Base-by-base conservation (phyloP, 805 yeast species). In the Candida chauliodis region DNA sequence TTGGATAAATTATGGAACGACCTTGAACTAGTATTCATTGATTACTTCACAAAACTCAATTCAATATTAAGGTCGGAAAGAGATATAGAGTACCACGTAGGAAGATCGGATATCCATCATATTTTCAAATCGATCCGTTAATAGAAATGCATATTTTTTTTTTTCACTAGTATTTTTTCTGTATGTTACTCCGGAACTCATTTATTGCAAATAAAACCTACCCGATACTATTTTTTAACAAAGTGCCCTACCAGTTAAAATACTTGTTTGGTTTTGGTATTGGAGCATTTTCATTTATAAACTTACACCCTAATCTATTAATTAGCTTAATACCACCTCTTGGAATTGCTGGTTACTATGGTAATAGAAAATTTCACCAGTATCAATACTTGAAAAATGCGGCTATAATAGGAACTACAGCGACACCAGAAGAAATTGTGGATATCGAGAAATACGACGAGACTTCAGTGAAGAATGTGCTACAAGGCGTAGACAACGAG, bases 1-100 rank as follows among this genome's bases (percentile, higher is more conserved):
- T 60, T 79, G 27, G 78, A 75, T 26, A 76, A 73, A 50, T 69
- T 87, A 40, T 82, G 95, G 93, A 66, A 71, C 11, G 79, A 84
- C 14, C 61, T 85, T 41, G 87, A 82, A 47, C 79, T 77, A 15
- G 77, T 78, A 45, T 81, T 79, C 47, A 73, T 76, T 15, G 67
- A 72, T 5, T 64, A 77, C 18, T 77, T 81, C 47, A 59, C 72
- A 44, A 71, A 78, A 33, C 60, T 89, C 41, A 71, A 70, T 45
- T 63, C 67, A 1, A 67, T 84, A 14, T 69, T 83, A 23, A 78
- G 71, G 34, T 38, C 48, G 8, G 75, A 69, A 41, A 71, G 71
- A 43, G 84, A 81, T 47, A 61, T 72, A n/a, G 76, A 69, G 25
- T 58, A 66, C 24, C 67, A 64, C 34, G 72, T 81, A 42, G 64